A percentile compares a stretch with the other conserved stretches of the same genome.
phyloP scores from a whole-genome alignment of 2,329 filamentous ascomycete genomes.

The Apiospora saccharicola region DNA sequence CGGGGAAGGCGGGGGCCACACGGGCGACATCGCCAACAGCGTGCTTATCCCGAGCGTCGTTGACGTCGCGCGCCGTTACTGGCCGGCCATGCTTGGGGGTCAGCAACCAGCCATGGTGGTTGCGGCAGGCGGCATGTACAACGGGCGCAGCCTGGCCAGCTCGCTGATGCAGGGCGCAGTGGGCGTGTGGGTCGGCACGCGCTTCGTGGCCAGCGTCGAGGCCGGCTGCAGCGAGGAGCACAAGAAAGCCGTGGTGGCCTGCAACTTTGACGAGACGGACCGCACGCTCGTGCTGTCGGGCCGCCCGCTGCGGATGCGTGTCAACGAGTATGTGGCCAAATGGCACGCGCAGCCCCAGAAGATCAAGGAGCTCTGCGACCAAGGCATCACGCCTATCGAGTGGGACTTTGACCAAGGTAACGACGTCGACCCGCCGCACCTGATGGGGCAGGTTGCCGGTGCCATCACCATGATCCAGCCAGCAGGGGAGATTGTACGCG shows the following conservation, averaged over 20 bases:
- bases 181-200: slow-evolving; percentile 93
- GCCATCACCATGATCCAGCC: slow-evolving; percentile 80
- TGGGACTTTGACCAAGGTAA: slow-evolving; percentile 83
- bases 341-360: slow-evolving; percentile 82
- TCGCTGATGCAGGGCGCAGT: slow-evolving; percentile 87
- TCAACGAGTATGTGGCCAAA: slow-evolving; percentile 81
- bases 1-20: slow-evolving; percentile 92
- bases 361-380: slow-evolving; percentile 77
- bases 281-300: slow-evolving; percentile 85
- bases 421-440: slow-evolving; percentile 83
- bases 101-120: slow-evolving; percentile 77
- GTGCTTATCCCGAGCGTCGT: slow-evolving; percentile 88
- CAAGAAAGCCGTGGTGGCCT: slow-evolving; percentile 84
- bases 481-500: slow-evolving; percentile 82
- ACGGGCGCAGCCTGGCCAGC: slow-evolving; percentile 81
- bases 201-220: slow-evolving; percentile 86
- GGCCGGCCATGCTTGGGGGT: slow-evolving; percentile 73
- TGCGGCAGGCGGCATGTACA: slow-evolving; percentile 86
- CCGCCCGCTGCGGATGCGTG: slow-evolving; percentile 78
- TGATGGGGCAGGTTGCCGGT: slow-evolving; percentile 95
- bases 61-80: slow-evolving; percentile 79
- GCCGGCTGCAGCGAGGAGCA: slow-evolving; percentile 83
- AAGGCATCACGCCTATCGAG: slow-evolving; percentile 81
- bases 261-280: slow-evolving; percentile 79
- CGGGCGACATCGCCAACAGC: slow-evolving; percentile 84